Conservation (phyloP, 2,329 filamentous ascomycete species). For the Fusarium camptoceras region DNA sequence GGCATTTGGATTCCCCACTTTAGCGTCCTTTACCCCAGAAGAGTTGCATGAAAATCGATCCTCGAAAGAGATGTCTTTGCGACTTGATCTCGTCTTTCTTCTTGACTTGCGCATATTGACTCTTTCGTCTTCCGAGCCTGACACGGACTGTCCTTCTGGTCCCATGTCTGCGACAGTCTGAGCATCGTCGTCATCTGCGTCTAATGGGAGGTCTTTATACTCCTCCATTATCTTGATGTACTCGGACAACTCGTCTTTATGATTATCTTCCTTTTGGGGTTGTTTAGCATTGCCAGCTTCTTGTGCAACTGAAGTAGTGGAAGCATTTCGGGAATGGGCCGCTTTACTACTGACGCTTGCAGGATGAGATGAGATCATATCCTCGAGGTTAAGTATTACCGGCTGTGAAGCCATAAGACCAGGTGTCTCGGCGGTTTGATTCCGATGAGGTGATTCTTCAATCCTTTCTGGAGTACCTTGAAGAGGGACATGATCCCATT, state of each 20-base stretch:
- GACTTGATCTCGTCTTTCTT: constrained; percentile 33
- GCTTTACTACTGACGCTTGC: not conserved
- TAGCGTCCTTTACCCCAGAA: constrained; percentile 59
- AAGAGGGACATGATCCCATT: constrained; percentile 54
- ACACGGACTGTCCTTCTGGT: constrained; percentile 27
- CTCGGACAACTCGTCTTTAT: constrained; percentile 69
- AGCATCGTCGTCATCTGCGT: constrained; percentile 62
- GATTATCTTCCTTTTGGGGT: not conserved
- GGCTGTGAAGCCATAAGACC: constrained; percentile 43
- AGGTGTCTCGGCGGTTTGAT: constrained; percentile 34
- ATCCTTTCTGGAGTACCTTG: constrained; percentile 53
- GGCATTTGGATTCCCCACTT: constrained; percentile 74
- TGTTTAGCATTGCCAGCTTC: not conserved
- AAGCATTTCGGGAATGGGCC: not conserved
- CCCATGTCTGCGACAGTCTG: constrained; percentile 24
- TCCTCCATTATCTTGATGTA: constrained; percentile 73
- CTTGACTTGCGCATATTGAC: constrained; percentile 31
- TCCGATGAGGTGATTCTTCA: constrained; percentile 48
- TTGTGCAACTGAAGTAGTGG: not conserved
- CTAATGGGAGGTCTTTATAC: constrained; percentile 68
- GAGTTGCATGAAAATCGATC: constrained; percentile 67
- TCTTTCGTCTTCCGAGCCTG: constrained; percentile 43
- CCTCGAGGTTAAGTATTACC: constrained; percentile 41
- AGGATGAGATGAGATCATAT: constrained; percentile 3
- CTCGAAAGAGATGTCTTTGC: constrained; percentile 54